Conservation (phyloP, 768 basidiomycete genomes). For the Lactarius hengduanensis region DNA sequence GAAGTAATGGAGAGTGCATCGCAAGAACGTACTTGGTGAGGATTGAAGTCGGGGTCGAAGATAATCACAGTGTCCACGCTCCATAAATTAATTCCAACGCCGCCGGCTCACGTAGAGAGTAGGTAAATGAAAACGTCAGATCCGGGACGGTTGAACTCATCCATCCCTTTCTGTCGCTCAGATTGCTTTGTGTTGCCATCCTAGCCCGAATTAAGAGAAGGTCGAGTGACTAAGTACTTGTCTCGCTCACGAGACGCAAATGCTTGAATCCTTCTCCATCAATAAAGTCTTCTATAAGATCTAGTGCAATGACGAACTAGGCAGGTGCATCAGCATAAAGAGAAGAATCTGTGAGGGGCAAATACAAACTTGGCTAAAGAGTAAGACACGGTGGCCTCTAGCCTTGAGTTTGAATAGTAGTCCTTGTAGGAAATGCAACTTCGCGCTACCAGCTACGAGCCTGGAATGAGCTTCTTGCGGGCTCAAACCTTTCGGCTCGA, state of each 20-base stretch:
- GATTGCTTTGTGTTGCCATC: slow-evolving; percentile 87
- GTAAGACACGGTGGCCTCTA: slow-evolving; percentile 81
- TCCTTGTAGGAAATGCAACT: slow-evolving; percentile 72
- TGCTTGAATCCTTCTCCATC: slow-evolving; percentile 76
- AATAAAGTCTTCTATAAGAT: slow-evolving; percentile 88
- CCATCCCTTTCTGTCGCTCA: slow-evolving; percentile 92
- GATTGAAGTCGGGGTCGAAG: slow-evolving; percentile 97
- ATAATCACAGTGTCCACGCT: slow-evolving; percentile 88
- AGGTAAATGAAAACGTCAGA: slow-evolving; percentile 92
- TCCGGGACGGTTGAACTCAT: slow-evolving; percentile 84
- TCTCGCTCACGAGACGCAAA: slow-evolving; percentile 62
- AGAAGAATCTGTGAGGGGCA: neutral
- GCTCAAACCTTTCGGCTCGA: slow-evolving; percentile 68
- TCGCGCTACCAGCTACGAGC: slow-evolving; percentile 81
- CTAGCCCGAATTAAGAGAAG: slow-evolving; percentile 39
- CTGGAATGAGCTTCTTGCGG: slow-evolving; percentile 67
- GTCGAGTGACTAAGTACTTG: slow-evolving; percentile 15
- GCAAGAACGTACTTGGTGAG: slow-evolving; percentile 68
- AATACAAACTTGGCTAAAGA: slow-evolving; percentile 81
- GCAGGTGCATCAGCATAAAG: neutral
- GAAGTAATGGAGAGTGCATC: neutral
- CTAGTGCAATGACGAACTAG: slow-evolving; percentile 84
- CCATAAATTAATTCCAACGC: slow-evolving; percentile 49
- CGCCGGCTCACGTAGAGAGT: slow-evolving; percentile 76
- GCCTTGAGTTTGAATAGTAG: slow-evolving; percentile 82